Conservation (phyloP, 139 green algal species). For the Chlamydomonas sp. region DNA sequence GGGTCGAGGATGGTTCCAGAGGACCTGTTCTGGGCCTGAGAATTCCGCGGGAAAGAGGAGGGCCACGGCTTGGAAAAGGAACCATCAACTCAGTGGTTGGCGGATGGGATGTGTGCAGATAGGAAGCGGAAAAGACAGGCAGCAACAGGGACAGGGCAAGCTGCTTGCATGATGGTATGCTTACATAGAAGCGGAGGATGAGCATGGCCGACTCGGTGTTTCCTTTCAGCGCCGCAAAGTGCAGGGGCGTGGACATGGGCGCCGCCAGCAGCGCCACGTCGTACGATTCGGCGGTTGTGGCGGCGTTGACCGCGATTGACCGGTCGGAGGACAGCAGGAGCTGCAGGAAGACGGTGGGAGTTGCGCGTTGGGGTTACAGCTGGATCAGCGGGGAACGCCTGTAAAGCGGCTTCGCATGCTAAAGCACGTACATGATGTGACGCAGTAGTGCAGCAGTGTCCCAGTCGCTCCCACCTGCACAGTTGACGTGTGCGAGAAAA, state of each 20-base stretch:
- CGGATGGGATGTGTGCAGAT: background rate
- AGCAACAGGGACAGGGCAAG: no score
- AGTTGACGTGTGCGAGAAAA: background rate
- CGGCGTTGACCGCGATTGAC: constrained; percentile 1
- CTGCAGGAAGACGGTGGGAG: no score
- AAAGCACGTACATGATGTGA: no score
- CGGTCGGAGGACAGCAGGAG: no score
- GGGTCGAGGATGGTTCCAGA: constrained; percentile 15
- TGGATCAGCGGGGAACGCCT: no score
- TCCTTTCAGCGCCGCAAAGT: constrained; percentile 14
- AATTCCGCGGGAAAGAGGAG: background rate
- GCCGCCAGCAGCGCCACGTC: background rate
- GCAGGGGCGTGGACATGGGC: constrained; percentile 16
- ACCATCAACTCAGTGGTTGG: background rate
- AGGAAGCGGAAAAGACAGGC: no score
- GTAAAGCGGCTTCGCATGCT: no score
- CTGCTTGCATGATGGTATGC: background rate
- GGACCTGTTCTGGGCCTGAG: constrained; percentile 2
- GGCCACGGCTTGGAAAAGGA: background rate
- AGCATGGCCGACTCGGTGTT: background rate
- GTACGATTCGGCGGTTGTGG: constrained; percentile 6
- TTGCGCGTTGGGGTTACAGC: no score
- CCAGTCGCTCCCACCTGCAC: background rate
- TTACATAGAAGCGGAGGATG: constrained; percentile 22
- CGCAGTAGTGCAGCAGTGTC: background rate